Evolutionary conservation across 495 filamentous ascomycete genomes (phyloP), one percentile per base, ranked within the genome.

Genomic region (Penicillium salamii): DNA sequence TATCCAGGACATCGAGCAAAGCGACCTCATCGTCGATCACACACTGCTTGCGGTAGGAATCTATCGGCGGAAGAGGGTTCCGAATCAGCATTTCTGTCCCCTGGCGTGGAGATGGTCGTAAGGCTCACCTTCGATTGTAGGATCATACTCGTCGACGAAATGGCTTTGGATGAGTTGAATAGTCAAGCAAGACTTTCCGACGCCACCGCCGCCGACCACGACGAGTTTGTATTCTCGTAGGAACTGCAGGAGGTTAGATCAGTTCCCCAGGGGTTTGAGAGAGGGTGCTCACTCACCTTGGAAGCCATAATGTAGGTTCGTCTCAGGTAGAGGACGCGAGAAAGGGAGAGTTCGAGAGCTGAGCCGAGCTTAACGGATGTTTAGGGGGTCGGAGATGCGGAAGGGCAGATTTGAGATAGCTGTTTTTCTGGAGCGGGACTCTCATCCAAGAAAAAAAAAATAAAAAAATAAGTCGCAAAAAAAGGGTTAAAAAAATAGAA

Each of bases 41-140:
- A 67, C 95, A 97, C 80, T 97, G 92, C 84, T 98, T 98, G 72
- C 93, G 92, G 78, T 98, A 98, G 52, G 93, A 97, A 68, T 98
- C 93, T 98, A 70, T 43, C 47, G 32, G 15, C 41, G 32, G 20
- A 44, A 42, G 42, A 32, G 26, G 41, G 26, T 14, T 21, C 19
- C 46, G 49, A 49, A 53, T 67, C 53, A 62, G 56, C 42, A 26
- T 26, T 26, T 26, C 23, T 8, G 3, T 8, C 23, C 23, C 23
- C 3, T 14, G 29, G 18, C 12, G n/a, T 15, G 11, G n/a, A 15
- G 35, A 20, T 19, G 8, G 12, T 8, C n/a, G n/a, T 41, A 44
- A 28, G 5, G 55, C 83, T 57, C 70, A 97, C 93, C 93, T 87
- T 98, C 93, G 63, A 98, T 98, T 61, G 93, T 98, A 35, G 93